Conservation (phyloP, 1,284 basidiomycete species). For the Pseudozyma thailandica region DNA sequence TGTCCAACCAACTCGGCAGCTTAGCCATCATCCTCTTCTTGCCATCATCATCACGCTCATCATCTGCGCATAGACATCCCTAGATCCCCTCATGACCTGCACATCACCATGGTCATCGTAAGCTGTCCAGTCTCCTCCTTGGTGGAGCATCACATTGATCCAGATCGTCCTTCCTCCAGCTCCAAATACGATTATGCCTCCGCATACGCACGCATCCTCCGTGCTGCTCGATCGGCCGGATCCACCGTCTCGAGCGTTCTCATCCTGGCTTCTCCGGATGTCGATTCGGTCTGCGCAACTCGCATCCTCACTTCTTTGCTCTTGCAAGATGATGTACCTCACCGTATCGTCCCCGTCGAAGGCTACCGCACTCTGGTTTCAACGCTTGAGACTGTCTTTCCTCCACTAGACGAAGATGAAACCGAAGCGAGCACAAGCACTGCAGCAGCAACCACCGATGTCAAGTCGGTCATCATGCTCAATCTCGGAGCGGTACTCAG, state of each 20-base stretch:
- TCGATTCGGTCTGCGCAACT: constrained; percentile 88
- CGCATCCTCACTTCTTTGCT: constrained; percentile 89
- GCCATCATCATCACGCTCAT: constrained; percentile 1
- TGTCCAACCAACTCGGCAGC: background rate
- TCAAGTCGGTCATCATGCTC: constrained; percentile 89
- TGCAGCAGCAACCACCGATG: constrained; percentile 70
- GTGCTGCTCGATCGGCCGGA: constrained; percentile 34
- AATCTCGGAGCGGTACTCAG: constrained; percentile 92
- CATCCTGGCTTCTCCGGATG: constrained; percentile 85
- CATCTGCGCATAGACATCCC: background rate
- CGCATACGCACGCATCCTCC: constrained; percentile 58
- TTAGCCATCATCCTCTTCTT: background rate
- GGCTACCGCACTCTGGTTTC: constrained; percentile 73
- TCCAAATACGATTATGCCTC: constrained; percentile 54
- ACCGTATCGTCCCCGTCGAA: constrained; percentile 89
- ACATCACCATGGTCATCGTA: constrained; percentile 35
- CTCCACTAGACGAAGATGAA: constrained; percentile 21
- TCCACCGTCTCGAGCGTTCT: constrained; percentile 72
- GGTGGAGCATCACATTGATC: constrained; percentile 32
- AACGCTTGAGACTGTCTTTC: constrained; percentile 37
- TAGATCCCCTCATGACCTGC: background rate
- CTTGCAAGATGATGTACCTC: constrained; percentile 91
- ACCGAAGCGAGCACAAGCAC: constrained; percentile 6
- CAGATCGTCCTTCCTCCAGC: constrained; percentile 16
- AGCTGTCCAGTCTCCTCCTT: constrained; percentile 41